Conservation (phyloP, 352 stramenopile species). For the Phytophthora pluvialis region DNA sequence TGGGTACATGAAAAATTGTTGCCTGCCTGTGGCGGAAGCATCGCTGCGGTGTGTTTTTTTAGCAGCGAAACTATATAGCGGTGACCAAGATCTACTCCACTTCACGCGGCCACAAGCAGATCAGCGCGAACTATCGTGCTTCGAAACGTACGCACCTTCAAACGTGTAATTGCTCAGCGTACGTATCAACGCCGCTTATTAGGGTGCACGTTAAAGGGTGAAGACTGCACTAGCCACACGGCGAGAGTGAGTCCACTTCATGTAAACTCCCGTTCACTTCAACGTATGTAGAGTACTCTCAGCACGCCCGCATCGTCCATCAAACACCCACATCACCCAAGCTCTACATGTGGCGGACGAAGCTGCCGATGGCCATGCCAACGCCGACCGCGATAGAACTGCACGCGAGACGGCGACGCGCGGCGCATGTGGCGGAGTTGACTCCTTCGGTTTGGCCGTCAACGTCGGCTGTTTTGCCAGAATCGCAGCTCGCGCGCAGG, state of each 20-base stretch:
- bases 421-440: constrained; percentile 2
- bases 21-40: background rate
- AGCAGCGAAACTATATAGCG: too few relatives aligned
- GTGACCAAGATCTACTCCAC: too few relatives aligned
- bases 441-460: constrained; percentile 11
- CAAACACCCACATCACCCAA: background rate
- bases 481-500: constrained; percentile 19
- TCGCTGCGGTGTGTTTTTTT: background rate
- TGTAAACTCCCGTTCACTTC: constrained; percentile 17
- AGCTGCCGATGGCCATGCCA: background rate
- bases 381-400: background rate
- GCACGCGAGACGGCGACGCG: constrained; percentile 16
- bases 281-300: constrained; percentile 14
- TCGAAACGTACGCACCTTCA: background rate
- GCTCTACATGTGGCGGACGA: background rate
- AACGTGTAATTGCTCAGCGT: background rate
- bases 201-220: constrained; percentile 1
- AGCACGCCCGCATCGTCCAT: background rate
- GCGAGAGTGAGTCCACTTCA: too few relatives aligned
- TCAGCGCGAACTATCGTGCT: too few relatives aligned
- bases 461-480: constrained; percentile 35
- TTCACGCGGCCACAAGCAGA: too few relatives aligned
- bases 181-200: background rate
- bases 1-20: constrained; percentile 1
- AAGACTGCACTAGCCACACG: too few relatives aligned